Percentiles rank a stretch among this genome's conserved stretches.
These are phyloP conservation scores for Heterobasidion irregulare DNA, from an alignment of 1,284 basidiomycete genomes.

Conservation along the genomic window DNA sequence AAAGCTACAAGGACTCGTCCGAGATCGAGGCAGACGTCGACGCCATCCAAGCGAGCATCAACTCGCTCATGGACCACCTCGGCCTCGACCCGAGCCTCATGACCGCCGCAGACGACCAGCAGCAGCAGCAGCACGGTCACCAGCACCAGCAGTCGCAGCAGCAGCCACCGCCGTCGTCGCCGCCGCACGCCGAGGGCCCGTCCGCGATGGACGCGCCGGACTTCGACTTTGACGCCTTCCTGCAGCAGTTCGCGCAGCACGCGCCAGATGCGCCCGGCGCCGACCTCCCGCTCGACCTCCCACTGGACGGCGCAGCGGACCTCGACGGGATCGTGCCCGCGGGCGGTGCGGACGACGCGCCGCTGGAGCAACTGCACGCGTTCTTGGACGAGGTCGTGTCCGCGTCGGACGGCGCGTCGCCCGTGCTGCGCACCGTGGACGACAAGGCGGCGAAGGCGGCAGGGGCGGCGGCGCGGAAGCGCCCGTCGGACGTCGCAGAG, in stretches of 20 bases:
- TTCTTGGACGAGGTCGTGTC: constrained; percentile 34
- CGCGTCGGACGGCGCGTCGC: constrained; percentile 1
- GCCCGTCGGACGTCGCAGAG: constrained; percentile 36
- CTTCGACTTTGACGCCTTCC: constrained; percentile 42
- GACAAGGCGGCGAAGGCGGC: constrained; percentile 7
- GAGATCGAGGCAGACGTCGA: constrained; percentile 72
- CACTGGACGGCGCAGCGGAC: too few relatives aligned
- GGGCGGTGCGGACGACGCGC: constrained; percentile 17
- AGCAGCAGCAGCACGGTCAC: constrained; percentile 1
- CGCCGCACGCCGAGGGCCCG: neutral
- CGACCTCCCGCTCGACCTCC: neutral
- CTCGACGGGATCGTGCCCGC: neutral
- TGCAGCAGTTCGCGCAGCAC: constrained; percentile 25
- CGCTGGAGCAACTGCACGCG: constrained; percentile 31
- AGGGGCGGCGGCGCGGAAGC: constrained; percentile 26
- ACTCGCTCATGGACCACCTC: constrained; percentile 64
- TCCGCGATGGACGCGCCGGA: constrained; percentile 19
- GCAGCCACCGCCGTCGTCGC: neutral
- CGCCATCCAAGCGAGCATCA: constrained; percentile 62
- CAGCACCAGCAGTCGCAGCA: neutral
- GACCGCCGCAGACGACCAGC: neutral
- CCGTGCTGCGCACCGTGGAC: neutral
- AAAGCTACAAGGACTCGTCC: constrained; percentile 51
- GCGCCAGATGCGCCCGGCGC: neutral
- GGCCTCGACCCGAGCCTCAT: constrained; percentile 49